Evolutionary conservation across 2,329 filamentous ascomycete genomes (phyloP).

Genomic region (Calycina herbarum): DNA sequence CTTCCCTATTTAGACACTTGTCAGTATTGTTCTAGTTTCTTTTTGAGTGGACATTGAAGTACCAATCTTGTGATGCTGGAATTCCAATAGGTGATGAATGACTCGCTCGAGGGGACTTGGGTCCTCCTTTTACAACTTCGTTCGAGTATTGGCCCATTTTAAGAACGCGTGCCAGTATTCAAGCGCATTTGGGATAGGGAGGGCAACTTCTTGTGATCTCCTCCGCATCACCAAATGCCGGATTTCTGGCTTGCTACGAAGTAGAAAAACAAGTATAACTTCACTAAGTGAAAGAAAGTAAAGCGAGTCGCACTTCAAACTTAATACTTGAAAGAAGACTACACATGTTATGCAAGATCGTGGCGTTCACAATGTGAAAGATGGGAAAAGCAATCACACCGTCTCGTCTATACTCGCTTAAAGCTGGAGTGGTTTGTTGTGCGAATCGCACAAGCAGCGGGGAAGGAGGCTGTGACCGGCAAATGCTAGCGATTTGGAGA

Average conservation of each 20-base stretch:
- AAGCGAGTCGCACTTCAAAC: background rate
- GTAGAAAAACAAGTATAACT: background rate
- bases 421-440: background rate
- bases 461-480: too few species aligned
- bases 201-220: too few species aligned
- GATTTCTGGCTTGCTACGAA: too few species aligned
- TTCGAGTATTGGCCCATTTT: too few species aligned
- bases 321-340: background rate
- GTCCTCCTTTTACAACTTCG: too few species aligned
- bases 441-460: background rate
- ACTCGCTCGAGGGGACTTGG: too few species aligned
- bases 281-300: background rate
- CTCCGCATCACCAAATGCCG: too few species aligned
- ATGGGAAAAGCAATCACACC: background rate
- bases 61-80: slow-evolving; percentile 24
- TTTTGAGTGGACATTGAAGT: slow-evolving; percentile 12
- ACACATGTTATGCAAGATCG: background rate
- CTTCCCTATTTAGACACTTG: slow-evolving; percentile 18
- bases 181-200: too few species aligned
- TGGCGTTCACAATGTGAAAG: background rate
- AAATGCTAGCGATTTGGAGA: background rate
- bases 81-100: slow-evolving; percentile 16
- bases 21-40: background rate
- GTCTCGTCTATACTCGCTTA: background rate
- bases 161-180: too few species aligned